These are phyloP conservation scores for Aspergillus carbonarius DNA, from an alignment of 2,329 filamentous ascomycete genomes.

Conservation along the genomic window DNA sequence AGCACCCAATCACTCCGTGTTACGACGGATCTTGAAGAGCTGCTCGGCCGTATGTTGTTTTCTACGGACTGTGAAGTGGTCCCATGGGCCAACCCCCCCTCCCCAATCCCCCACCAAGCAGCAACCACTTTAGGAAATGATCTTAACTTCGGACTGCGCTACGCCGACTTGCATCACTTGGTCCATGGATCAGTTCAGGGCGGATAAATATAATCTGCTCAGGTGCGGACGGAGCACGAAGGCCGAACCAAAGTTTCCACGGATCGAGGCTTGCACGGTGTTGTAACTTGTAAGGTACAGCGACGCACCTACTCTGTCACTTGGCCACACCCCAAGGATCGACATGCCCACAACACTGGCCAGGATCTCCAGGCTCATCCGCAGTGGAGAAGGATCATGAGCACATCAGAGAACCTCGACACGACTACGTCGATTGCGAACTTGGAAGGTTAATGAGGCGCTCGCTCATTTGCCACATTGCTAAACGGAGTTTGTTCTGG, in stretches of 20 bases:
- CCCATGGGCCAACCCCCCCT: background rate
- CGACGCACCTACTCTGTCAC: background rate
- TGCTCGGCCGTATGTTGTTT: background rate
- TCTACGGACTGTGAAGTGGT: background rate
- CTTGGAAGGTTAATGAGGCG: background rate
- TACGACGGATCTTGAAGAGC: background rate
- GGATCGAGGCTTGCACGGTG: background rate
- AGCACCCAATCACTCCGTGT: background rate
- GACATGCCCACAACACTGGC: background rate
- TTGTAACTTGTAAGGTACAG: background rate
- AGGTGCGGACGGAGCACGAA: background rate
- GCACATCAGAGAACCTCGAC: background rate
- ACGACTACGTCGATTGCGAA: background rate
- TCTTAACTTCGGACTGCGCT: background rate
- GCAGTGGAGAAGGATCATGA: background rate
- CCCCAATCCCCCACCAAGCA: background rate
- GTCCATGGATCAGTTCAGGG: background rate
- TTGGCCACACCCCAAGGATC: background rate
- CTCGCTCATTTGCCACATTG: background rate
- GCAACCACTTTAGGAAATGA: conserved; percentile 3
- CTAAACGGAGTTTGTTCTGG: background rate
- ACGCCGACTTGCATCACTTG: background rate
- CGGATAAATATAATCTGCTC: background rate
- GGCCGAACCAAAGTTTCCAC: background rate
- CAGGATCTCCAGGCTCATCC: background rate